A percentile compares a stretch with the other conserved stretches of the same genome.
Evolutionary conservation across 768 basidiomycete species (phyloP).

Genomic region (Xerocomus potaroensis): DNA sequence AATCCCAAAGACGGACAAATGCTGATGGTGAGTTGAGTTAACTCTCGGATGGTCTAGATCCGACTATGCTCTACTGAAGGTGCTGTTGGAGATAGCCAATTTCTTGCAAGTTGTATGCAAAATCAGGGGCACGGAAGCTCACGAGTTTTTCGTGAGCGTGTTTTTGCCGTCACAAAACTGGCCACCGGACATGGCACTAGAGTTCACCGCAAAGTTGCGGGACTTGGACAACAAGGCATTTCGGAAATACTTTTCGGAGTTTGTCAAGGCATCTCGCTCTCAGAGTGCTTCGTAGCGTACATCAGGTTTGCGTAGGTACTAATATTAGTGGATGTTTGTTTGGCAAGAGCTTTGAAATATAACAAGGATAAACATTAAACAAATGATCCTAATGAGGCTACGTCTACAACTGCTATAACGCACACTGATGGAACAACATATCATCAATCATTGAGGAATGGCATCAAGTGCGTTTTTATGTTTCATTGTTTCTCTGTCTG

Average conservation of each 20-base stretch:
- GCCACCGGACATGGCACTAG: slow-evolving; percentile 70
- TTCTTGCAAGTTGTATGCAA: slow-evolving; percentile 76
- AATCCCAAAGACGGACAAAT: slow-evolving; percentile 88
- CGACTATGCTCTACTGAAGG: slow-evolving; percentile 43
- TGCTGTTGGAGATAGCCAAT: slow-evolving; percentile 84
- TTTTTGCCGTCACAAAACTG: slow-evolving; percentile 89
- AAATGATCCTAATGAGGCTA: slow-evolving; percentile 19
- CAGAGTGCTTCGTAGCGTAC: slow-evolving; percentile 44
- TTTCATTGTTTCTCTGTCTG: slow-evolving; percentile 4
- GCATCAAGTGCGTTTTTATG: slow-evolving; percentile 26
- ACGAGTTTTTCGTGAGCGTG: slow-evolving; percentile 69
- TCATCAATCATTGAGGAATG: slow-evolving; percentile 18
- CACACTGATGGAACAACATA: slow-evolving; percentile 15
- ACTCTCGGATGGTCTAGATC: background rate
- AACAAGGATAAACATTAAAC: slow-evolving; percentile 33
- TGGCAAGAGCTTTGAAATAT: slow-evolving; percentile 30
- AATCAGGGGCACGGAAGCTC: slow-evolving; percentile 76
- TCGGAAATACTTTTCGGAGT: slow-evolving; percentile 83
- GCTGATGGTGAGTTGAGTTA: slow-evolving; percentile 55
- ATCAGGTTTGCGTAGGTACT: slow-evolving; percentile 4
- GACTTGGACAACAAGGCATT: slow-evolving; percentile 73
- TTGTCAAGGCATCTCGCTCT: slow-evolving; percentile 69
- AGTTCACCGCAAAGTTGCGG: slow-evolving; percentile 73
- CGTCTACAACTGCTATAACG: background rate
- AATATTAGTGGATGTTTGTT: slow-evolving; percentile 20